Evolutionary conservation across 257 asterid genomes (phyloP), one percentile per base, ranked within the genome.

Genomic region (Hygrophila difformis): DNA sequence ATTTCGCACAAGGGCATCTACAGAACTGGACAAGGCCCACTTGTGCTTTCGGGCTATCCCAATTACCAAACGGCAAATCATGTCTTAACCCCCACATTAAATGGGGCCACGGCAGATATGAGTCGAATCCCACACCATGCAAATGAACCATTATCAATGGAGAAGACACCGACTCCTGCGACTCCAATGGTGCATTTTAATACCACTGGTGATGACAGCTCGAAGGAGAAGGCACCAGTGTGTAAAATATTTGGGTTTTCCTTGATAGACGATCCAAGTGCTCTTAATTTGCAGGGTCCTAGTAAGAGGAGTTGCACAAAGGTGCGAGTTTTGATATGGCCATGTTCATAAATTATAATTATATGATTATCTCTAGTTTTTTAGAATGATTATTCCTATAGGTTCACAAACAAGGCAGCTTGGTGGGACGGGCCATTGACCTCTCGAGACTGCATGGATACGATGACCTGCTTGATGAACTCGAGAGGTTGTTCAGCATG

Each of bases 401-500:
- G 96, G 98, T 89, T 71, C 96, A 84, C 71, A 89, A 89, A 68
- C 98, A 89, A 77, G 96, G 98, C 31, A 84, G 78, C 71, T 55
- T 79, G 75, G 94, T 89, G 50, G 96, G 98, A 61, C 70, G 98
- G 64, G 93, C 96, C 66, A 76, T 89, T 52, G 87, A 89, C 76
- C 87, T 89, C 47, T 79, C 92, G 1, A 73, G 81, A 47, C 62
- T 89, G 24, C 63, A 75, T 36, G 70, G 96, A 35, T 85, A 89
- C 12, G 78, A 61, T 16, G 94, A 79, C 43, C 57, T 89, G 60
- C 46, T 89, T 56, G 33, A 53, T 20, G 98, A 89, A 56, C 75
- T 89, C 13, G 98, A 89, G 60, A 79, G 76, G 70, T 67, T 89
- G 44, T 89, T 89, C 50, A 60, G 65, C 80, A 85, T 89, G 98